A percentile compares a stretch with the other conserved stretches of the same genome.
Conservation (phyloP, 2,329 filamentous ascomycete species). For the Pseudocercospora eumusae region DNA sequence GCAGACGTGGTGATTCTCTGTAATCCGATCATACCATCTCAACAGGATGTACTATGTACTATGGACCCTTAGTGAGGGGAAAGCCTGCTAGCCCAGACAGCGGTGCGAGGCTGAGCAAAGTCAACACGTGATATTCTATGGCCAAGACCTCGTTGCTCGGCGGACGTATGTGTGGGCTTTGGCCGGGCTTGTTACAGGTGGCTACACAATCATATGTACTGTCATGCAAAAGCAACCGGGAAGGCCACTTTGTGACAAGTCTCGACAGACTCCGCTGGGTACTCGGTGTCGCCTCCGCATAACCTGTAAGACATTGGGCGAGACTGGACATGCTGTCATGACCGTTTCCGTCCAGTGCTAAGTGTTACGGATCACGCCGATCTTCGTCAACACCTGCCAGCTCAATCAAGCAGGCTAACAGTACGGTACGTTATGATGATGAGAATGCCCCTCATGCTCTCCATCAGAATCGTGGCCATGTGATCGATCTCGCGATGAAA, state of each 20-base stretch:
- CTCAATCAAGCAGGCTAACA: background rate
- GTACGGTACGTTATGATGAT: too few relatives aligned
- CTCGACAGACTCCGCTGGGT: background rate
- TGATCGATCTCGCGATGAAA: background rate
- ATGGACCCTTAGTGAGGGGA: background rate
- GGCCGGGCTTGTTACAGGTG: background rate
- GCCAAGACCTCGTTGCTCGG: background rate
- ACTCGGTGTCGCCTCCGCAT: background rate
- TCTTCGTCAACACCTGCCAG: background rate
- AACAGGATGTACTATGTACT: too few relatives aligned
- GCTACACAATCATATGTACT: background rate
- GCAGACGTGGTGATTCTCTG: background rate
- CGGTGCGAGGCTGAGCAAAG: background rate
- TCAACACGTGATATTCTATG: background rate
- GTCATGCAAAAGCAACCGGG: too few relatives aligned
- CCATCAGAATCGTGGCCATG: background rate
- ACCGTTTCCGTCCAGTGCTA: conserved; percentile 1
- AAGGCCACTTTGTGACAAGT: background rate
- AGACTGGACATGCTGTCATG: background rate
- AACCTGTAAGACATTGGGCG: conserved; percentile 1
- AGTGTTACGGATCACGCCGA: background rate
- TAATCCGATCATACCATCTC: background rate
- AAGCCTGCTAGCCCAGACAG: background rate
- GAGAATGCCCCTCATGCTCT: background rate
- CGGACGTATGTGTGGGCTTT: background rate